Percentiles rank a stretch among this genome's conserved stretches.
Evolutionary conservation across 148 eudicot species (phyloP).

Genomic region (Talinum fruticosum): DNA sequence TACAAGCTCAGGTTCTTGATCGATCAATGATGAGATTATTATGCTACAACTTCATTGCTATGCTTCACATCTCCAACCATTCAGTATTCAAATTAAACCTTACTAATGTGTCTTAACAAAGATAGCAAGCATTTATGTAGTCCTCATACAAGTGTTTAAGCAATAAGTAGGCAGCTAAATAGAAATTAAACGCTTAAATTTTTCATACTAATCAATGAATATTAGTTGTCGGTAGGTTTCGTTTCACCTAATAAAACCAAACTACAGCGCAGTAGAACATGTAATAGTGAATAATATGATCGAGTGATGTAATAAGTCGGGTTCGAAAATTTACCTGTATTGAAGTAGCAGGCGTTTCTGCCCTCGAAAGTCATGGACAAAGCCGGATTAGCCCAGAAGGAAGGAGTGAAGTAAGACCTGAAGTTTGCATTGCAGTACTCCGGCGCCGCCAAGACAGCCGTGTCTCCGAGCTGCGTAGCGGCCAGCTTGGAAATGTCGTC

Average conservation of each 20-base stretch:
- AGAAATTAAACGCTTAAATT: too few species aligned
- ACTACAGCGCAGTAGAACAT: neutral
- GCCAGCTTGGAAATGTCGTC: constrained; percentile 69
- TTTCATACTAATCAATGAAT: neutral
- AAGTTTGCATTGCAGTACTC: constrained; percentile 78
- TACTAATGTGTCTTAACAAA: too few species aligned
- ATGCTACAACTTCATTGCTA: too few species aligned
- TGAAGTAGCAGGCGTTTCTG: constrained; percentile 69
- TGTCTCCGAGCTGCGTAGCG: constrained; percentile 38
- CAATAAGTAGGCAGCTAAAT: too few species aligned
- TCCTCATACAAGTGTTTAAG: too few species aligned
- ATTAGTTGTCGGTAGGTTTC: neutral
- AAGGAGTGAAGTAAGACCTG: constrained; percentile 60
- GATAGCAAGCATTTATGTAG: too few species aligned
- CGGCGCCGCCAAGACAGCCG: constrained; percentile 68
- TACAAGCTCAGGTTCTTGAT: too few species aligned
- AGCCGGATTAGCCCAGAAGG: constrained; percentile 80
- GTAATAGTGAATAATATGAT: neutral
- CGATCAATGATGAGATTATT: too few species aligned
- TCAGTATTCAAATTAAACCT: too few species aligned
- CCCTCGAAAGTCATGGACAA: constrained; percentile 61
- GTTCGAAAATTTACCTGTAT: constrained; percentile 41
- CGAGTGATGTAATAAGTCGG: neutral
- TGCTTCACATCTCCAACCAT: too few species aligned
- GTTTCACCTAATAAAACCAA: neutral